A percentile compares a stretch with the other conserved stretches of the same genome.
Conservation (phyloP, 208 protist species). For the Herpetomonas samuelpessoai region DNA sequence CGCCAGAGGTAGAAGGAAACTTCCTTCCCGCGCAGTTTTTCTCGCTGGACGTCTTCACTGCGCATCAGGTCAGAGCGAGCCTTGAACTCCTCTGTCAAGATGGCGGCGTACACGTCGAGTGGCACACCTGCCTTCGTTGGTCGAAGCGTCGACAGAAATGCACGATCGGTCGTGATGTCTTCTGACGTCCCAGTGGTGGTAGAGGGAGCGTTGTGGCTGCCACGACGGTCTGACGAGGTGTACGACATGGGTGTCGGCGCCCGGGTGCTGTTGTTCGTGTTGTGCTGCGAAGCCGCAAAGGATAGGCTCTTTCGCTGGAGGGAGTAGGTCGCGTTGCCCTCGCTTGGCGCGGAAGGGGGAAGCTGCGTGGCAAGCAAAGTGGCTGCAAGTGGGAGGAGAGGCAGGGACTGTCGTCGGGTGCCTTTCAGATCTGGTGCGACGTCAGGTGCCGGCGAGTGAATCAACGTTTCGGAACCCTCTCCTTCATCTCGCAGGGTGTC, state of each 20-base stretch:
- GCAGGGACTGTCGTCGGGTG: no score
- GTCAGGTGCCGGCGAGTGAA: no score
- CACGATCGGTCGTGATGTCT: not conserved
- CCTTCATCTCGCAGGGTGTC: no score
- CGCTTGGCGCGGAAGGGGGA: no score
- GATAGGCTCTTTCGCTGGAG: no score
- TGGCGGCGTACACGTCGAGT: not conserved
- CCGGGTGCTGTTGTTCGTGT: not conserved
- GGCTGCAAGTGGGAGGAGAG: no score
- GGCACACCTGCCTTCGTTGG: no score
- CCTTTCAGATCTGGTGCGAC: no score
- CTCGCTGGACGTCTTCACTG: slow-evolving; percentile 10
- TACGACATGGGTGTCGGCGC: not conserved
- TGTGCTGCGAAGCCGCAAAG: not conserved
- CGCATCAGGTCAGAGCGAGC: slow-evolving; percentile 13
- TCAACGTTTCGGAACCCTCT: no score
- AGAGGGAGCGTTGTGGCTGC: not conserved
- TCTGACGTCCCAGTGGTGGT: slow-evolving; percentile 3
- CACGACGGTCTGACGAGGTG: not conserved
- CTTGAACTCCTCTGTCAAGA: slow-evolving; percentile 22
- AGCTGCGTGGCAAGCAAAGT: no score
- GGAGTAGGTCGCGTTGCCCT: no score
- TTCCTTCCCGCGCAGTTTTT: slow-evolving; percentile 18
- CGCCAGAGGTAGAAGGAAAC: slow-evolving; percentile 18
- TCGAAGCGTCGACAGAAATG: no score